Evolutionary conservation across 2,329 filamentous ascomycete species (phyloP), one percentile per base, ranked within the genome.

Genomic region (Colletotrichum lini): DNA sequence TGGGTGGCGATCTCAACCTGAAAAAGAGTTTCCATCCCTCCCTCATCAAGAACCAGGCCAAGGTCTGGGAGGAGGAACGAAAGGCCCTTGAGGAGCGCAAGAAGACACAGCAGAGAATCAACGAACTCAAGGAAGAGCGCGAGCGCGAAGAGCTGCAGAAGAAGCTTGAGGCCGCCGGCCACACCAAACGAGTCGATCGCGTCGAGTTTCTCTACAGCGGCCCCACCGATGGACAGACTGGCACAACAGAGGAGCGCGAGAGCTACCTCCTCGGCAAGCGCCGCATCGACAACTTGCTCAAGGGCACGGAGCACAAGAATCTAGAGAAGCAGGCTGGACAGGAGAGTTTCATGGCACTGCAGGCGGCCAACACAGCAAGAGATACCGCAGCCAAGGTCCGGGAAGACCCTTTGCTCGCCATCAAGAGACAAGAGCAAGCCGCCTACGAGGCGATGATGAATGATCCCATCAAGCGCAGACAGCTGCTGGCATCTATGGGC

Each of bases 191-290:
- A 64, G 84, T 93, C 40, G 92, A 96, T 76, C 91, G 95, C 45
- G 96, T 99, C 35, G 96, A 98, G 78, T 99, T 96, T 94, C 98
- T 99, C 94, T 99, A 99, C 82, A 91, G 93, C 76, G 96, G 96
- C 1, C 95, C 96, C 9, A 93, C 92, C 60, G 87, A 89, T 77
- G 94, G 94, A 45, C 92, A 93, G 78, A 85, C 86, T n/a, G 93
- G 92, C 40, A 94, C 90, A 49, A 90, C 89, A 5, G 96, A 98
- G 80, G 96, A 98, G 82, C 95, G 94, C 84, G 96, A 99, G 79
- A 94, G 93, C 4, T 99, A 97, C 80, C 83, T 99, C 1, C 86
- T 99, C 16, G 96, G 96, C 63, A 98, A 98, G 85, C 89, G 96
- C 70, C 89, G 95, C 70, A 96, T 99, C 79, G 96, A 98, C 84